Conservation (phyloP, 2,329 filamentous ascomycete species). For the Neocucurbitaria cava region DNA sequence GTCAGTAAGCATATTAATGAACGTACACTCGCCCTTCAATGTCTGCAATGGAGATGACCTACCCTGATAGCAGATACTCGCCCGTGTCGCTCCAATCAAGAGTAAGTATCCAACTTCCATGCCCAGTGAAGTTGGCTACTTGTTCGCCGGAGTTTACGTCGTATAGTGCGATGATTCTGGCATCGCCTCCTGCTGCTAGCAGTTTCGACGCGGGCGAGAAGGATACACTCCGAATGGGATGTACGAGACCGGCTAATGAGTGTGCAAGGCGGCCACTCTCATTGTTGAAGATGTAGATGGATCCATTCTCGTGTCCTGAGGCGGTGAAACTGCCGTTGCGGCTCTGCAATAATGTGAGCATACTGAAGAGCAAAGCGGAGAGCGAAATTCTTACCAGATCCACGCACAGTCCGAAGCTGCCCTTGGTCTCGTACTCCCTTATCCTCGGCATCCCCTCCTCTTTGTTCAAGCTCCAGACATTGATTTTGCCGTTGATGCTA, state of each 20-base stretch:
- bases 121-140: constrained; percentile 80
- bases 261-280: constrained; percentile 84
- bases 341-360: constrained; percentile 53
- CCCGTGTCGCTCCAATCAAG: constrained; percentile 94
- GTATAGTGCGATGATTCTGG: constrained; percentile 87
- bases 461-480: constrained; percentile 76
- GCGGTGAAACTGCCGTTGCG: constrained; percentile 84
- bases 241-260: constrained; percentile 84
- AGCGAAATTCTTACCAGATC: constrained; percentile 65
- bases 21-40: neutral
- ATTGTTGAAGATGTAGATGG: constrained; percentile 94
- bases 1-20: neutral
- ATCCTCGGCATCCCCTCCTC: constrained; percentile 67
- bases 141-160: constrained; percentile 93
- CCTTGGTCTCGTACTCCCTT: constrained; percentile 87
- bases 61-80: constrained; percentile 86
- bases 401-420: constrained; percentile 88
- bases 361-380: neutral
- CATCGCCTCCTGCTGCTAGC: constrained; percentile 88
- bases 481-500: constrained; percentile 85
- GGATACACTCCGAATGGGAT: constrained; percentile 81
- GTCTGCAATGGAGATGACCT: constrained; percentile 26
- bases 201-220: constrained; percentile 88
- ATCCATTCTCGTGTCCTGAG: constrained; percentile 90
- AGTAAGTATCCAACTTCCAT: constrained; percentile 86